A percentile compares a stretch with the other conserved stretches of the same genome.
These are phyloP conservation scores for Metarhizium sp. DNA, from an alignment of 2,329 filamentous ascomycete genomes.

Conservation along the genomic window DNA sequence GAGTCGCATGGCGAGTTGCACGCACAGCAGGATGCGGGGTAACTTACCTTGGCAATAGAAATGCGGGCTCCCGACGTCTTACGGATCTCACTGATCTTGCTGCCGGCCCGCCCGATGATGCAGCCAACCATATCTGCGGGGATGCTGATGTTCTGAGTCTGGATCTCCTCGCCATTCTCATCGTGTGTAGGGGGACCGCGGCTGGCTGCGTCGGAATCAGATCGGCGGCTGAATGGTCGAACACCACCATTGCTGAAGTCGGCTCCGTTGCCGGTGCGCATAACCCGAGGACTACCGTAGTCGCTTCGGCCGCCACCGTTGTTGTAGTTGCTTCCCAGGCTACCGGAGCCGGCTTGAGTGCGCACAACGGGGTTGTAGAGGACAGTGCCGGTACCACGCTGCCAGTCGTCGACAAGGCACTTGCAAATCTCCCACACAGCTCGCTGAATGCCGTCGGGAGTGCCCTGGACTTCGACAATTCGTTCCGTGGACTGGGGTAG, in stretches of 20 bases:
- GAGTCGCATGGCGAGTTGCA: neutral
- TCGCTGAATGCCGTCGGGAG: slow-evolving; percentile 88
- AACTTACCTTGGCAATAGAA: slow-evolving; percentile 78
- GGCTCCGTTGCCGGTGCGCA: slow-evolving; percentile 92
- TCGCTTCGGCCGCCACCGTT: slow-evolving; percentile 32
- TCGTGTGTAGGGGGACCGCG: slow-evolving; percentile 82
- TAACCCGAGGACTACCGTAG: slow-evolving; percentile 61
- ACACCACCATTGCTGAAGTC: slow-evolving; percentile 80
- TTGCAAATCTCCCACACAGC: slow-evolving; percentile 99
- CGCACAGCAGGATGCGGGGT: neutral
- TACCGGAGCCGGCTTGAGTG: slow-evolving; percentile 55
- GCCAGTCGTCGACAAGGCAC: slow-evolving; percentile 95
- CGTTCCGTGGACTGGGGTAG: slow-evolving; percentile 96
- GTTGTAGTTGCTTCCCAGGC: slow-evolving; percentile 28
- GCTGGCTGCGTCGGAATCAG: slow-evolving; percentile 69
- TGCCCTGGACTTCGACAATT: slow-evolving; percentile 93
- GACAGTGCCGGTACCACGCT: slow-evolving; percentile 92
- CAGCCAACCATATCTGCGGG: slow-evolving; percentile 99
- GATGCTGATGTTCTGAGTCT: slow-evolving; percentile 99
- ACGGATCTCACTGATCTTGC: slow-evolving; percentile 98
- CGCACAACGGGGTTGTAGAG: slow-evolving; percentile 95
- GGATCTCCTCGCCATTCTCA: slow-evolving; percentile 94
- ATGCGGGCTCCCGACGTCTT: slow-evolving; percentile 95
- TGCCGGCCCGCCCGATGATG: slow-evolving; percentile 91
- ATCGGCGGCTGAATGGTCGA: slow-evolving; percentile 66